phyloP scores from a whole-genome alignment of 495 filamentous ascomycete species.

The Evernia prunastri region DNA sequence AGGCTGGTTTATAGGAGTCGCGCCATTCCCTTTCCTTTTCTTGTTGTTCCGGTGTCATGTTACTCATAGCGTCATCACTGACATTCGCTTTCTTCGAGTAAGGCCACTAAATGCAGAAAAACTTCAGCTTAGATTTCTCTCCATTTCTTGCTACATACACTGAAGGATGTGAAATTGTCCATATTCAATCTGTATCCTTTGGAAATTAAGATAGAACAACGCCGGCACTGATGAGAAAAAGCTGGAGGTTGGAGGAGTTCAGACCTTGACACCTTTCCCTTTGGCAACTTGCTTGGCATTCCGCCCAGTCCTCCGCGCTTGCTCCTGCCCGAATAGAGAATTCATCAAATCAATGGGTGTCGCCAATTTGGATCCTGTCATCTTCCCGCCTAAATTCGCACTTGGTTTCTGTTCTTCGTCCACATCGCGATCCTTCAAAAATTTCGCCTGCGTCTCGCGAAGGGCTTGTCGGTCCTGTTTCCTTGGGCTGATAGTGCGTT shows the following conservation, averaged over 20 bases:
- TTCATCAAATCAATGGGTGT: slow-evolving; percentile 90
- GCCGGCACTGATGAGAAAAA: neutral
- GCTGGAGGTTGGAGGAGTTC: slow-evolving; percentile 43
- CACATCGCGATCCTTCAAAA: slow-evolving; percentile 41
- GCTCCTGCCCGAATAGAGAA: slow-evolving; percentile 66
- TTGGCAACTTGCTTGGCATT: slow-evolving; percentile 41
- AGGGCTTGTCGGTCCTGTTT: slow-evolving; percentile 72
- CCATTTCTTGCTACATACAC: slow-evolving; percentile 48
- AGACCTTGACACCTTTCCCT: slow-evolving; percentile 67
- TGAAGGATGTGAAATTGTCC: slow-evolving; percentile 28
- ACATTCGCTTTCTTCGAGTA: slow-evolving; percentile 71
- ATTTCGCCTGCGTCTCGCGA: slow-evolving; percentile 51
- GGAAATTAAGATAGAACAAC: slow-evolving; percentile 16
- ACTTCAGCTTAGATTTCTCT: slow-evolving; percentile 42
- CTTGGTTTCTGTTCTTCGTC: slow-evolving; percentile 36
- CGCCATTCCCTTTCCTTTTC: slow-evolving; percentile 57
- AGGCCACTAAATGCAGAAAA: slow-evolving; percentile 65
- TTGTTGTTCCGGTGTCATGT: slow-evolving; percentile 53
- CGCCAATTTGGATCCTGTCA: slow-evolving; percentile 54
- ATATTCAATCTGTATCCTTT: slow-evolving; percentile 21
- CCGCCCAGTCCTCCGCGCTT: slow-evolving; percentile 34
- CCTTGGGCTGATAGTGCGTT: slow-evolving; percentile 82
- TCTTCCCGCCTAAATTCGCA: slow-evolving; percentile 24
- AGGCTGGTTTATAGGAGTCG: slow-evolving; percentile 65
- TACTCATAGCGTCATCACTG: slow-evolving; percentile 47